Conservation (phyloP, 2,329 filamentous ascomycete species). For the Diaporthe sp. region DNA sequence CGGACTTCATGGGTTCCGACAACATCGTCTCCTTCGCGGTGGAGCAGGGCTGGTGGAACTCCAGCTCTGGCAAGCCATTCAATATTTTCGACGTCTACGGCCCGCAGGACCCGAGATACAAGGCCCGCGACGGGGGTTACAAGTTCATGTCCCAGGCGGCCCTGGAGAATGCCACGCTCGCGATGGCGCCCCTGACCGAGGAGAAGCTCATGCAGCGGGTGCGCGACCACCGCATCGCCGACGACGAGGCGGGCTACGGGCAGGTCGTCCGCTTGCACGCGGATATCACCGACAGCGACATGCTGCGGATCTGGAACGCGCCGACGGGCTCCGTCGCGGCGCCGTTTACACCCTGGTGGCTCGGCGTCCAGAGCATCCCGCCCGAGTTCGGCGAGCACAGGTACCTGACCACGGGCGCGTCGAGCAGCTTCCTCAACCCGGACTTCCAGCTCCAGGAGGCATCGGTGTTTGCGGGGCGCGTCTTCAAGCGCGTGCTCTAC, state of each 20-base stretch:
- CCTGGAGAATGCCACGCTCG: constrained; percentile 2
- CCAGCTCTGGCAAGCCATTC: constrained; percentile 1
- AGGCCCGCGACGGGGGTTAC: constrained; percentile 10
- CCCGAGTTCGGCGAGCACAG: constrained; percentile 20
- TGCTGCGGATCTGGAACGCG: constrained; percentile 9
- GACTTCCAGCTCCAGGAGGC: constrained; percentile 19
- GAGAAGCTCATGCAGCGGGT: constrained; percentile 14
- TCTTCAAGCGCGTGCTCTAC: constrained; percentile 13
- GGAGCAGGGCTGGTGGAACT: constrained; percentile 11
- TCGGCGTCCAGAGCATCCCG: constrained; percentile 1
- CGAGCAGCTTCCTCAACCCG: constrained; percentile 15
- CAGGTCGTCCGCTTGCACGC: constrained; percentile 4
- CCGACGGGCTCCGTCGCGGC: constrained; percentile 8
- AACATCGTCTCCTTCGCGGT: constrained; percentile 10
- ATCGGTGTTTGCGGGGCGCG: not conserved
- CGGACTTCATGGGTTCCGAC: constrained; percentile 1
- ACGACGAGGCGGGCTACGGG: constrained; percentile 17
- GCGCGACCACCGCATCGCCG: constrained; percentile 20
- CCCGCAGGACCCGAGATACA: constrained; percentile 14
- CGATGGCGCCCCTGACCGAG: constrained; percentile 5
- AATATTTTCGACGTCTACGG: constrained; percentile 20
- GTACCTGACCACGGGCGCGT: constrained; percentile 11
- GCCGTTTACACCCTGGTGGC: constrained; percentile 8
- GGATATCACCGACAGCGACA: constrained; percentile 4
- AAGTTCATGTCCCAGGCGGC: constrained; percentile 10